A percentile compares a stretch with the other conserved stretches of the same genome.
Conservation (phyloP, 352 stramenopile genomes). For the Pelagophyceae sp. region DNA sequence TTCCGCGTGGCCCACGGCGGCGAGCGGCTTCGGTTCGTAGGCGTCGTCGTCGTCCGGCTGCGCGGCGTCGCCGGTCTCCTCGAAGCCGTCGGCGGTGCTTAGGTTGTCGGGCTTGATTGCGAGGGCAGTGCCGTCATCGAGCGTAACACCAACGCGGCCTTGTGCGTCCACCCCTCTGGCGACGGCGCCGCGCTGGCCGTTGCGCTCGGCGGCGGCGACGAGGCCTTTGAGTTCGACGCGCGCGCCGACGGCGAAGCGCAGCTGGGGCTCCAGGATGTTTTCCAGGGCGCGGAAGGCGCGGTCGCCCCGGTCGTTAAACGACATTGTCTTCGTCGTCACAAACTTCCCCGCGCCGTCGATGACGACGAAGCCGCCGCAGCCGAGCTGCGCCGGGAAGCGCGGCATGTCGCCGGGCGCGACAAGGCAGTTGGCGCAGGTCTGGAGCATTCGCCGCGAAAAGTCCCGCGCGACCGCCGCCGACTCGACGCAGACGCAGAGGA, state of each 20-base stretch:
- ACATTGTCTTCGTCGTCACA: not conserved
- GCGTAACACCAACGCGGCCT: not conserved
- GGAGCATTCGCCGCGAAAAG: not conserved
- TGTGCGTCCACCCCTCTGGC: not conserved
- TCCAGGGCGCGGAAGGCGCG: not conserved
- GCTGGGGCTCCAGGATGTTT: not conserved
- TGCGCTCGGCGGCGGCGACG: not conserved
- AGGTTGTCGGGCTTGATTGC: too few relatives aligned
- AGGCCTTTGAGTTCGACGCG: not conserved
- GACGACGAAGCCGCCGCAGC: not conserved
- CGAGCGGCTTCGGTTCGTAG: not conserved
- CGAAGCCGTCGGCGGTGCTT: not conserved
- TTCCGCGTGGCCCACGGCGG: not conserved
- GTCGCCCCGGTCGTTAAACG: not conserved
- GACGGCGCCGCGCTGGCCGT: not conserved
- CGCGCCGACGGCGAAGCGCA: not conserved
- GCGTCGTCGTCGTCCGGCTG: not conserved
- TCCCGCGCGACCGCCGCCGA: not conserved
- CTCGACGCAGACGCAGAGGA: constrained; percentile 8
- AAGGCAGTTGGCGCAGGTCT: not conserved
- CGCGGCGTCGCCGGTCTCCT: not conserved
- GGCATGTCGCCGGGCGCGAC: not conserved
- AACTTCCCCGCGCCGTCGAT: not conserved
- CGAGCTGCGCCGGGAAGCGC: constrained; percentile 1
- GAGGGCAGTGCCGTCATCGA: too few relatives aligned